Conservation (phyloP, 768 basidiomycete genomes). For the Mycena vulgaris region DNA sequence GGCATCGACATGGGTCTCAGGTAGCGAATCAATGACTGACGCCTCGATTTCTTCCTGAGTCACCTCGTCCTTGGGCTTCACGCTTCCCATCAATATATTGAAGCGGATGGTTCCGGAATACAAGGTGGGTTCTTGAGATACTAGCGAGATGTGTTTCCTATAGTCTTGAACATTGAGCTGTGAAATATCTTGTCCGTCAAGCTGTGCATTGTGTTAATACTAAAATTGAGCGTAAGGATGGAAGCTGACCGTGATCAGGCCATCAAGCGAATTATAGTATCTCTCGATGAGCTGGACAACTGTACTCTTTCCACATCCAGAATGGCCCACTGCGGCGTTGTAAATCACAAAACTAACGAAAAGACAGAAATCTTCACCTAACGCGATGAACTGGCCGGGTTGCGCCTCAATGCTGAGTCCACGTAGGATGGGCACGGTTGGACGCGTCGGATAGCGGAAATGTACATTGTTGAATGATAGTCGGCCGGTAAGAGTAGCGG, state of each 20-base stretch:
- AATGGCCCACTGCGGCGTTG: too few species aligned
- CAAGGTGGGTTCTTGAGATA: slow-evolving; percentile 92
- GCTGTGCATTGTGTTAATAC: too few species aligned
- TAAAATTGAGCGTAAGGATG: too few species aligned
- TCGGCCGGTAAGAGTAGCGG: slow-evolving; percentile 65
- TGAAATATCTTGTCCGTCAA: slow-evolving; percentile 83
- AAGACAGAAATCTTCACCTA: slow-evolving; percentile 86
- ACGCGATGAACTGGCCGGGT: slow-evolving; percentile 84
- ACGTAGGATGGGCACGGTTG: slow-evolving; percentile 87
- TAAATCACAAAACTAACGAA: slow-evolving; percentile 89
- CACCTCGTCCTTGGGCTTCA: slow-evolving; percentile 81
- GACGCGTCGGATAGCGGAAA: slow-evolving; percentile 93
- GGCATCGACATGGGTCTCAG: too few species aligned
- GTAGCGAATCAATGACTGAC: too few species aligned
- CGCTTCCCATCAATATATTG: slow-evolving; percentile 92
- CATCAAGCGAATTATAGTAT: slow-evolving; percentile 88
- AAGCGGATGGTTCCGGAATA: slow-evolving; percentile 93
- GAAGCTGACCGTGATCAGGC: too few species aligned
- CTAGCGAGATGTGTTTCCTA: slow-evolving; percentile 89
- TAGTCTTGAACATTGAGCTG: slow-evolving; percentile 89
- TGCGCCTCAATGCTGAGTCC: slow-evolving; percentile 79
- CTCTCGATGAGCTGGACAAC: slow-evolving; percentile 88
- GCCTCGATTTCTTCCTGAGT: slow-evolving; percentile 91
- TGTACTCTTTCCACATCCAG: too few species aligned
- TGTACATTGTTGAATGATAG: slow-evolving; percentile 85